A percentile compares a stretch with the other conserved stretches of the same genome.
Evolutionary conservation across 257 asterid genomes (phyloP).

Genomic region (Apocynum venetum): DNA sequence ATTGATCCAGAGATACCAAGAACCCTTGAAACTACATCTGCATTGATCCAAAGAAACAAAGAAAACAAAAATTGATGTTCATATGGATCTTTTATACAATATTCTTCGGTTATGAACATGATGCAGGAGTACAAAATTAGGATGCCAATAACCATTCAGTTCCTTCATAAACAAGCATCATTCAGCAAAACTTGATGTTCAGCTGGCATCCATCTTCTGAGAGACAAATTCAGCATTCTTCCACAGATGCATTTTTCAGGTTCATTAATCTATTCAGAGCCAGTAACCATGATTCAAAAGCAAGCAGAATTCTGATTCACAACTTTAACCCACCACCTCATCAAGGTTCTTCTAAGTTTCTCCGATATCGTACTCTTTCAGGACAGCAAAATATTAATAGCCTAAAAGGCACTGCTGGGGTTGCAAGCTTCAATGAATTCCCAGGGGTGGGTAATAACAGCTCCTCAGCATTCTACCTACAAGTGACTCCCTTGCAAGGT

Average conservation of each 20-base stretch:
- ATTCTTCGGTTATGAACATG: not conserved
- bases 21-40: not conserved
- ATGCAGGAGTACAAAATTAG: not conserved
- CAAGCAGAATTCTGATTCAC: constrained; percentile 3
- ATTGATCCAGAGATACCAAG: not conserved
- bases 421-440: constrained; percentile 8
- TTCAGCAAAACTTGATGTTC: constrained; percentile 5
- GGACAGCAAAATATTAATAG: not conserved
- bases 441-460: constrained; percentile 1
- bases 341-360: not conserved
- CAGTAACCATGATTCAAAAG: not conserved
- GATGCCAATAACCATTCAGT: not conserved
- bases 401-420: not conserved
- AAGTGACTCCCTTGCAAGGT: constrained; percentile 45
- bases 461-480: constrained; percentile 34
- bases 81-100: not conserved
- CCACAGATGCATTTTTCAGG: not conserved
- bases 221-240: not conserved
- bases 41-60: not conserved
- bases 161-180: not conserved
- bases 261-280: not conserved
- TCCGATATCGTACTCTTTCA: not conserved
- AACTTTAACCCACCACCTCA: not conserved
- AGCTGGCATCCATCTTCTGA: not conserved
- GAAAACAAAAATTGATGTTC: not conserved